Evolutionary conservation across 805 yeast genomes (phyloP), one percentile per base, ranked within the genome.

Genomic region (Schwanniomyces sp.): DNA sequence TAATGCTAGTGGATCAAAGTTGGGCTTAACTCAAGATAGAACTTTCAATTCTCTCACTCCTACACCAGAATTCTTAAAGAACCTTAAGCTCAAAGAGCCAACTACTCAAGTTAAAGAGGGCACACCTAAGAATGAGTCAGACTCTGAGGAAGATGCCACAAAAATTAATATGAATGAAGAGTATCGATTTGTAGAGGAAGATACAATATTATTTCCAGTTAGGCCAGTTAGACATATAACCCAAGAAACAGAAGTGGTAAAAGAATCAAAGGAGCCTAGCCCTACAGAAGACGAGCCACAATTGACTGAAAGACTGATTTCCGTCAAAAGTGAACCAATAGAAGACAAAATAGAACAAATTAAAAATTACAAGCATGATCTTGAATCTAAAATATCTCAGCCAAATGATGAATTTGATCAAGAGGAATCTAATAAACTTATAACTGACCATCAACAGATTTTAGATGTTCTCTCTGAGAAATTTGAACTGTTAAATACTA

Each of bases 91-190:
- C 46, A 70, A 65, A 51, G 66, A 59, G 45, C 54, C 71, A 47
- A 37, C 18, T 7, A 70, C 63, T 49, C 64, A 57, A 6, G 52
- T 40, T n/a, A 56, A 47, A 43, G 40, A 50, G 8, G 48, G 49
- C 3, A 47, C 57, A 0, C 61, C 58, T 9, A 49, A 41, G 4
- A 11, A 11, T 11, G 43, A 34, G 5, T 40, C 41, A 7, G 80
- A 76, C 7, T 72, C 67, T 10, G 78, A 69, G 4, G 72, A 63
- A 17, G 76, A 67, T 34, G 57, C 62, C 14, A 67, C 81, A 3
- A 78, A 69, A 56, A 82, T 85, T 52, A 79, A 85, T 63, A 83
- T 86, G 87, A 82, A 81, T 46, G 76, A 78, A 56, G 85, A 78
- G 42, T 82, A 81, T 52, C 68, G 67, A 26, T 74, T 79, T 54